Conservation (phyloP, 371 early-diverging fungal genomes). For the Amoeboaphelidium protococcarum region DNA sequence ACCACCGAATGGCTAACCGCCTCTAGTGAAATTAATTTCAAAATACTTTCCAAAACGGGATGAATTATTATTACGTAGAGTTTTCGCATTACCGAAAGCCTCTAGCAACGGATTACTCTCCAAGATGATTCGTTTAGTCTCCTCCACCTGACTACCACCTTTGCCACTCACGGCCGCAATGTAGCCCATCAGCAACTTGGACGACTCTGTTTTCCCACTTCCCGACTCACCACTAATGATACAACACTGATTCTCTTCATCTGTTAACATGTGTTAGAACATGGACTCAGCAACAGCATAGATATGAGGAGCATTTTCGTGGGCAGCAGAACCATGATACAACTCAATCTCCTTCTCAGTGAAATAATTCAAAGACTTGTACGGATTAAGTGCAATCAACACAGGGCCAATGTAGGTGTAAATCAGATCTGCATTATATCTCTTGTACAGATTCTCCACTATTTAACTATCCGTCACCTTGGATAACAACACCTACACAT, state of each 20-base stretch:
- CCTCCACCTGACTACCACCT: slow-evolving; percentile 37
- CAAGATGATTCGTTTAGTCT: slow-evolving; percentile 82
- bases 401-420: slow-evolving; percentile 17
- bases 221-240: slow-evolving; percentile 79
- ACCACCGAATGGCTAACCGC: slow-evolving; percentile 87
- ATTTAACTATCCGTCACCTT: slow-evolving; percentile 25
- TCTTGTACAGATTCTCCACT: slow-evolving; percentile 21
- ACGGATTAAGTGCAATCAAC: slow-evolving; percentile 14
- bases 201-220: slow-evolving; percentile 69
- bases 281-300: slow-evolving; percentile 25
- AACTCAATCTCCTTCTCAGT: slow-evolving; percentile 22
- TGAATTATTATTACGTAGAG: slow-evolving; percentile 93
- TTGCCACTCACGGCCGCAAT: slow-evolving; percentile 79
- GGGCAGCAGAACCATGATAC: slow-evolving; percentile 9
- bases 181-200: slow-evolving; percentile 57
- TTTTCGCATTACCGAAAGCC: slow-evolving; percentile 98
- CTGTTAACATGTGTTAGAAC: slow-evolving; percentile 73
- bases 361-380: slow-evolving; percentile 22
- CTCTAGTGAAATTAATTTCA: slow-evolving; percentile 79
- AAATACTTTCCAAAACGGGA: slow-evolving; percentile 94
- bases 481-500: slow-evolving; percentile 20
- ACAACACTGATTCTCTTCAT: slow-evolving; percentile 92
- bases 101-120: slow-evolving; percentile 92
- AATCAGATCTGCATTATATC: slow-evolving; percentile 21
- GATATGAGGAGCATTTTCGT: slow-evolving; percentile 24